Evolutionary conservation across 169 alveolate genomes (phyloP).

Genomic region (Fabrea salina): DNA sequence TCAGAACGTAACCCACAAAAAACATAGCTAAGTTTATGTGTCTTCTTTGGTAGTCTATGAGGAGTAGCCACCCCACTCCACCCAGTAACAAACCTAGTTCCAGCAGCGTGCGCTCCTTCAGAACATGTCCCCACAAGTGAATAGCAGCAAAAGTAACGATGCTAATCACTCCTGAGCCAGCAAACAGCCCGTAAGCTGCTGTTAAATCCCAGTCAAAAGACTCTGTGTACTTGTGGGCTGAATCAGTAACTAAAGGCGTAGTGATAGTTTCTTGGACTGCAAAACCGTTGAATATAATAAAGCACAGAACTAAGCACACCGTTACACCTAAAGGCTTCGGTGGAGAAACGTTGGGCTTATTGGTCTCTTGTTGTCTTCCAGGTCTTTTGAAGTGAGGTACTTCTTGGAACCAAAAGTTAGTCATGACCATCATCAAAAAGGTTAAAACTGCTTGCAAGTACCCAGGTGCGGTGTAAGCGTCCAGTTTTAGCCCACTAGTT

Average conservation of each 20-base stretch:
- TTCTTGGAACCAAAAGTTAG: conserved; percentile 13
- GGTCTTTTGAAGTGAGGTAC: conserved; percentile 28
- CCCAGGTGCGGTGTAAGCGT: neutral
- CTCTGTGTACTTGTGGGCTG: conserved; percentile 25
- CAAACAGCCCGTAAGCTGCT: conserved; percentile 21
- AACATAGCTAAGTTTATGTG: neutral
- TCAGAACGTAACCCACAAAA: conserved; percentile 18
- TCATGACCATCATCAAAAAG: neutral
- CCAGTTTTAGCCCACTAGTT: too few species aligned
- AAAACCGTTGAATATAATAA: conserved; percentile 36
- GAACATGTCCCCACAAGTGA: too few species aligned
- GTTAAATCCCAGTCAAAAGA: conserved; percentile 13
- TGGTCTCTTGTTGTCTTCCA: too few species aligned
- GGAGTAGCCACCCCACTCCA: neutral
- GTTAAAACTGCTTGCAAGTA: neutral
- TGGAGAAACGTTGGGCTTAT: too few species aligned
- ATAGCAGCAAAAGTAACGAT: neutral
- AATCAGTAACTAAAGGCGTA: conserved; percentile 28
- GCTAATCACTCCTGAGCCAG: conserved; percentile 38
- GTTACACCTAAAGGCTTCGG: conserved; percentile 7
- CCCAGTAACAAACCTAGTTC: too few species aligned
- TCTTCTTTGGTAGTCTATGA: neutral
- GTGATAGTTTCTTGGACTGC: conserved; percentile 48
- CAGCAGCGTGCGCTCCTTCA: too few species aligned
- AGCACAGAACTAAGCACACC: conserved; percentile 7